Evolutionary conservation across 371 early-diverging fungal species (phyloP).

Genomic region (Mortierella sp.): DNA sequence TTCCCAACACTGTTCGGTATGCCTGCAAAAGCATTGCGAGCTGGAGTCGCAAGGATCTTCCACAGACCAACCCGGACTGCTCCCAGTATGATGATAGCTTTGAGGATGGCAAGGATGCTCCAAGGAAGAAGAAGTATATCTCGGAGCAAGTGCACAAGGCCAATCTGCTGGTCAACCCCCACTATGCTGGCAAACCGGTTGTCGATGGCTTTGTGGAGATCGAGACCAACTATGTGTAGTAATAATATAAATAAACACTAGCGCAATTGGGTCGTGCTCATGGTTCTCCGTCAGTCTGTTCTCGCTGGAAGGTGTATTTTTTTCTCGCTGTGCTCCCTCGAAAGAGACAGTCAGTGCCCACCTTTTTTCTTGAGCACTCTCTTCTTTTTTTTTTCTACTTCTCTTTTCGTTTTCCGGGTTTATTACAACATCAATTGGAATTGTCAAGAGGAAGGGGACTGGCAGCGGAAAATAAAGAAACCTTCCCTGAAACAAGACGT

Average conservation of each 20-base stretch:
- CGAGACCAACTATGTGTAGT: not conserved
- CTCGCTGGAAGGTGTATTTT: not conserved
- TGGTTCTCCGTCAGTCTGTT: no score
- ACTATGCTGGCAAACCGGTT: not conserved
- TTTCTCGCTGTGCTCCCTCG: not conserved
- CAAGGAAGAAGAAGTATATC: not conserved
- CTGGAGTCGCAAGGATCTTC: slow-evolving; percentile 3
- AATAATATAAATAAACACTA: not conserved
- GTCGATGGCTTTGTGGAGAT: not conserved
- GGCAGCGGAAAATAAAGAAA: no score
- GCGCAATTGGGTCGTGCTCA: no score
- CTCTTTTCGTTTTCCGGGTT: no score
- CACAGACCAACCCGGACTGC: slow-evolving; percentile 1
- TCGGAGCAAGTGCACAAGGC: not conserved
- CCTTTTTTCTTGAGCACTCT: no score
- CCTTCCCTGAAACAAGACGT: no score
- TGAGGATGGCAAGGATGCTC: not conserved
- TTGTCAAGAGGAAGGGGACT: no score
- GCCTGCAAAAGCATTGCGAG: not conserved
- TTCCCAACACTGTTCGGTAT: not conserved
- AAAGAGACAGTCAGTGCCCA: no score
- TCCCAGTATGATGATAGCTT: not conserved
- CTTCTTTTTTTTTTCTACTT: no score
- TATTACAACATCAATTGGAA: no score
- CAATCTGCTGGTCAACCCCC: not conserved